Base-by-base conservation (phyloP, 2,329 filamentous ascomycete genomes). In the Hypoxylon rubiginosum region DNA sequence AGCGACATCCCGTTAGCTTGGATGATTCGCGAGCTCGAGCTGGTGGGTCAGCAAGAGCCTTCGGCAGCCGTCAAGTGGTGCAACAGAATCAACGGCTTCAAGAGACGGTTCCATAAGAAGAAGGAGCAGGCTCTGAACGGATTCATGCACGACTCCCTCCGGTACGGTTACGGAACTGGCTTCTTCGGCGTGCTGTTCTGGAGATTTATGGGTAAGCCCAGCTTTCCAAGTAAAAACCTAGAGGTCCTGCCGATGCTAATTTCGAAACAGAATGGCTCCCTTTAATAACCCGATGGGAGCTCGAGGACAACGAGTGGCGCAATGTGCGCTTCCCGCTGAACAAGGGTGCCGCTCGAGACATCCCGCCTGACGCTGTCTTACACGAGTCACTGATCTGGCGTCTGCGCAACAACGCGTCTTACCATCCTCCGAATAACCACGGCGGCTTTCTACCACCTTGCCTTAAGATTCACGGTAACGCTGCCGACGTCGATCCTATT, bases 21-120 rank as follows among this genome's bases (percentile, higher is more conserved):
- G 84, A 86, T 86, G 84, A 81, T 86, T 39, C 78, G 80, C 1
- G 84, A 86, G 67, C 74, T 85, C 3, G 78, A 81, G 71, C 74
- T 79, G 3, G 76, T 82, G 0, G 79, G 78, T 3, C 51, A 75
- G 10, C 58, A 62, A 17, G 76, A 82, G 6, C 58, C 71, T 0
- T 34, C 55, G 4, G 76, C 77, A 1, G 74, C 74, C 0, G 71
- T 82, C 21, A 75, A 79, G 48, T 82, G 80, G 79, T 75, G 73
- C 4, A 61, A 75, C 26, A 77, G 69, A 10, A 58, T 77, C 2
- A 55, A 73, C 0, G 71, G 74, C 1, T 82, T 81, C 72, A 77
- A 79, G 67, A 59, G 55, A 8, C 62, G 69, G 1, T 80, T 79
- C 62, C 61, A 70, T 43, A 67, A 70, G 1, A 77, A 71, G 9